Base-by-base conservation (phyloP, 257 asterid genomes). In the Solanum tarijense region DNA sequence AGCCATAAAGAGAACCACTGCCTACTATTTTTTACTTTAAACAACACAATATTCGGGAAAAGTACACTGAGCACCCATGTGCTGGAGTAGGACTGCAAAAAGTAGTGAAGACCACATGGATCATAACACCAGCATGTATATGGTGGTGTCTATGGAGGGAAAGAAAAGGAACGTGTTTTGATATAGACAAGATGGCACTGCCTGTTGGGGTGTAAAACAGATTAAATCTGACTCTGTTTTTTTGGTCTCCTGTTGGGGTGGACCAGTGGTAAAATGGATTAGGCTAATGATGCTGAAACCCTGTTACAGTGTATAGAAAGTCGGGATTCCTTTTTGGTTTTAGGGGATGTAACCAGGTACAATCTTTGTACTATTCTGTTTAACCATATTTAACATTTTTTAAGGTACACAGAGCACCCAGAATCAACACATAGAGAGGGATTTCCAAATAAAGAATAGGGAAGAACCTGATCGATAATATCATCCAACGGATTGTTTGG, bases 401-500 rank as follows among this genome's bases (percentile, higher is more conserved):
- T 55, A 72, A 52, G 35, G 84, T 43, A 79, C 85, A 79, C 66
- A 27, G 13, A 43, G 39, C 84, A 81, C 10, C 85, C 27, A 48
- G 27, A 82, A 27, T 20, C 43, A 29, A 48, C 69, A 82, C 38
- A 74, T 36, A 18, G 43, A 46, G 85, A 48, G 43, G 85, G 39
- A 79, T 82, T 48, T 48, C 85, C 85, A 82, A 81, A 82, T 52
- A 66, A 71, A 75, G 48, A 60, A 52, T n/a, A 36, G 35, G 66
- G 88, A 86, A 69, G 43, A 89, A 96, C 99, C 98, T 96, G 99
- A 91, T 96, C 99, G 86, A 96, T 94, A 91, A 97, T 96, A 92
- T 94, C 99, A 94, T 97, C 99, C 92, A 96, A 90, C 27, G 99
- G 99, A 94, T 97, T 97, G 92, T 96, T 97, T 25, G 99, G 99